Evolutionary conservation across 192 early-diverging fungal species (phyloP).

Genomic region (Paraglomus occultum): DNA sequence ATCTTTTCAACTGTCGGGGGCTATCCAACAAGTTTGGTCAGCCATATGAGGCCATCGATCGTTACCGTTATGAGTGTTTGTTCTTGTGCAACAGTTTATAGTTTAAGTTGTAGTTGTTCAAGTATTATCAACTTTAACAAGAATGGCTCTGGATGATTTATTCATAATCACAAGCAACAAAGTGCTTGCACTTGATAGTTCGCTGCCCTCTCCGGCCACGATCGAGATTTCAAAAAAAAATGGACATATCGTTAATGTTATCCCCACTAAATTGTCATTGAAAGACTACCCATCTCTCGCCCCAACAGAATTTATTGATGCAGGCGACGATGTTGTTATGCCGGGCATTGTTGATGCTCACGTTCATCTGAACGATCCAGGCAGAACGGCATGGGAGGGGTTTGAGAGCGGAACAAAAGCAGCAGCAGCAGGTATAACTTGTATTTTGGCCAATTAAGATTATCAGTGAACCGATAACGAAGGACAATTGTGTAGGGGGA

Average conservation of each 20-base stretch:
- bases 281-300: slow-evolving; percentile 39
- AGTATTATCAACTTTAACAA: no score
- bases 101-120: no score
- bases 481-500: slow-evolving; percentile 46
- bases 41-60: no score
- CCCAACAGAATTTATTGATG: slow-evolving; percentile 47
- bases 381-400: slow-evolving; percentile 83
- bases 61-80: no score
- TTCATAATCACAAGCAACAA: slow-evolving; percentile 36
- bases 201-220: slow-evolving; percentile 49
- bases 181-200: slow-evolving; percentile 41
- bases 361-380: slow-evolving; percentile 84
- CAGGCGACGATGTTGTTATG: slow-evolving; percentile 61
- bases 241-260: slow-evolving; percentile 55
- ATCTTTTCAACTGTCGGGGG: background rate
- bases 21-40: no score
- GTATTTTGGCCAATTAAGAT: background rate
- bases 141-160: no score
- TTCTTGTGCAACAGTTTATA: no score
- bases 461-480: background rate
- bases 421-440: slow-evolving; percentile 62
- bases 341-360: slow-evolving; percentile 74
- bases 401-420: slow-evolving; percentile 76
- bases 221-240: slow-evolving; percentile 53
- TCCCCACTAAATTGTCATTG: slow-evolving; percentile 27